These are phyloP conservation scores for Uronychia setigera DNA, from an alignment of 73 alveolate genomes.

Conservation along the genomic window DNA sequence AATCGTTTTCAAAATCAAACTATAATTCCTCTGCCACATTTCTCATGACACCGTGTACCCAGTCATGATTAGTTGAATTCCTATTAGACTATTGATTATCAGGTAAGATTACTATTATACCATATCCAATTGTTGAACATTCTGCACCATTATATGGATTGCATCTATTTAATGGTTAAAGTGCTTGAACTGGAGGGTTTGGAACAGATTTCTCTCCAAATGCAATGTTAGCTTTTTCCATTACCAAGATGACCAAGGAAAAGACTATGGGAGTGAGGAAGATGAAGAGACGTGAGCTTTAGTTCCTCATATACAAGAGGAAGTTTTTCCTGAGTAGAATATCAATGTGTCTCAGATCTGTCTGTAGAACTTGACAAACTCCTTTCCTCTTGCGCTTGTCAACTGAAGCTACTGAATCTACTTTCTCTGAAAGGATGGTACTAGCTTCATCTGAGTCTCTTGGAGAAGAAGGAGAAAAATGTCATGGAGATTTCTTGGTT, in stretches of 20 bases:
- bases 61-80: constrained; percentile 3
- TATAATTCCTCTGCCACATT: constrained; percentile 54
- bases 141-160: background rate
- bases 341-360: background rate
- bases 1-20: constrained; percentile 48
- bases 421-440: too few species aligned
- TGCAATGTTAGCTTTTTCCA: background rate
- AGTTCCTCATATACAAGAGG: background rate
- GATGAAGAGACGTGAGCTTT: background rate
- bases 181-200: background rate
- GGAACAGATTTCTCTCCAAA: background rate
- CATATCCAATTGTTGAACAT: background rate
- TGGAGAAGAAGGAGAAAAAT: too few species aligned
- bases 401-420: too few species aligned
- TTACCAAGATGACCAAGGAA: background rate
- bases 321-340: background rate
- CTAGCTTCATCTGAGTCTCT: too few species aligned
- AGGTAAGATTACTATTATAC: background rate
- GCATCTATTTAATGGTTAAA: background rate
- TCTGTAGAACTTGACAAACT: too few species aligned
- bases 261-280: background rate
- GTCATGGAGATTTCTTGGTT: too few species aligned
- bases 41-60: constrained; percentile 54
- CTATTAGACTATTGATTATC: background rate
- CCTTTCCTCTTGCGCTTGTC: too few species aligned